Conservation (phyloP, 495 filamentous ascomycete species). For the Zalerion maritima region DNA sequence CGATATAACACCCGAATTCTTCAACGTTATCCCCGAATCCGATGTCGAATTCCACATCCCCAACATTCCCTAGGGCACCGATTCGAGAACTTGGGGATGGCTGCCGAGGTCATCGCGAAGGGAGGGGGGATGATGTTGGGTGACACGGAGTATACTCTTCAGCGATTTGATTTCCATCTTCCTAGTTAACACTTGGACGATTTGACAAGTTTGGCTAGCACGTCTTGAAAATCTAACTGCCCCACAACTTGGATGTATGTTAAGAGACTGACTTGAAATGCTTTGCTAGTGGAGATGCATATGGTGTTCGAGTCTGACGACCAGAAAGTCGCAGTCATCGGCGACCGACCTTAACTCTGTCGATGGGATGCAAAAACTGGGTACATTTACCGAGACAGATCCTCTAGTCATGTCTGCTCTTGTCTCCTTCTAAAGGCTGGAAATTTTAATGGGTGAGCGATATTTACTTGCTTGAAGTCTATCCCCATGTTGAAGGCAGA, state of each 20-base stretch:
- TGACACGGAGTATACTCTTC: conserved; percentile 33
- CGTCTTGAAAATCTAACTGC: too few species aligned
- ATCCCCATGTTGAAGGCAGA: too few species aligned
- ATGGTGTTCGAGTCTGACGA: conserved; percentile 42
- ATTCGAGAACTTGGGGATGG: conserved; percentile 48
- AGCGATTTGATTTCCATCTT: conserved; percentile 59
- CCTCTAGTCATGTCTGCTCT: conserved; percentile 42
- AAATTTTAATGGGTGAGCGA: conserved; percentile 32
- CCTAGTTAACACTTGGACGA: conserved; percentile 53
- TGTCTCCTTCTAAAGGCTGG: conserved; percentile 32
- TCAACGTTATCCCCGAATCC: conserved; percentile 24
- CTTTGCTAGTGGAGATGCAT: conserved; percentile 53
- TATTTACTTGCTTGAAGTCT: too few species aligned
- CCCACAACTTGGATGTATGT: too few species aligned
- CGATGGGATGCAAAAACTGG: conserved; percentile 36
- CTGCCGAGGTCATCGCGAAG: conserved; percentile 37
- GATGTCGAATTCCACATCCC: conserved; percentile 20
- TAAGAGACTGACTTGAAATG: too few species aligned
- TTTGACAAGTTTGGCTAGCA: too few species aligned
- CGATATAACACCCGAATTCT: conserved; percentile 26
- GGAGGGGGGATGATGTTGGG: conserved; percentile 28
- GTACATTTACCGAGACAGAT: conserved; percentile 38
- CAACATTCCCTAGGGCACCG: conserved; percentile 22
- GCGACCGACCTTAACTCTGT: conserved; percentile 35
- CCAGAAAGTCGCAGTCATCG: conserved; percentile 39